Conservation (phyloP, 2,329 filamentous ascomycete genomes). For the Apiospora phragmitis region DNA sequence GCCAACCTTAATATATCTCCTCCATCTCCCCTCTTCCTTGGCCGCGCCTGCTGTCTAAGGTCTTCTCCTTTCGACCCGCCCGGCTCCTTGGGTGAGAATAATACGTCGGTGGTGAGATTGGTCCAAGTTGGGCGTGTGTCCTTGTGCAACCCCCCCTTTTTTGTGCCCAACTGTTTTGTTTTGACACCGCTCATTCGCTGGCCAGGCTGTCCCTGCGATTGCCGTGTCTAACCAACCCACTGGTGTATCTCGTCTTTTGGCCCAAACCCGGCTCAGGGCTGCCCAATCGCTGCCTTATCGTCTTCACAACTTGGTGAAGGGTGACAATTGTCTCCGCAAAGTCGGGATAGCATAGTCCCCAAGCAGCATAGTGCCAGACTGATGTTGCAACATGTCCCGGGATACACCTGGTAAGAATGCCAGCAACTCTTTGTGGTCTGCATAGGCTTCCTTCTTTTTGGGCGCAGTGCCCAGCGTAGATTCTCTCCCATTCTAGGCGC, state of each 20-base stretch:
- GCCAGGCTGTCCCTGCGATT: conserved; percentile 8
- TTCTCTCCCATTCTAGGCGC: neutral
- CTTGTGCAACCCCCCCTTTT: conserved; percentile 2
- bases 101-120: conserved; percentile 1
- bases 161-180: conserved; percentile 10
- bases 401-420: conserved; percentile 14
- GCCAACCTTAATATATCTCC: neutral
- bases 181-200: conserved; percentile 10
- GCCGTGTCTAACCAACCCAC: conserved; percentile 8
- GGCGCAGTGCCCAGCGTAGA: conserved; percentile 3
- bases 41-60: neutral
- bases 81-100: neutral
- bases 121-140: neutral
- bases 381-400: conserved; percentile 12
- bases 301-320: neutral
- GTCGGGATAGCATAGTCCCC: conserved; percentile 6
- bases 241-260: conserved; percentile 10
- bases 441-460: conserved; percentile 2
- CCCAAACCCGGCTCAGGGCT: conserved; percentile 8
- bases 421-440: conserved; percentile 7
- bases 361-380: conserved; percentile 10
- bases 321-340: neutral
- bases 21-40: neutral
- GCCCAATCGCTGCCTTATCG: conserved; percentile 11
- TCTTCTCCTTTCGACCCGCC: neutral